Evolutionary conservation across 139 green algal species (phyloP).

Genomic region (Tetraselmis chui): DNA sequence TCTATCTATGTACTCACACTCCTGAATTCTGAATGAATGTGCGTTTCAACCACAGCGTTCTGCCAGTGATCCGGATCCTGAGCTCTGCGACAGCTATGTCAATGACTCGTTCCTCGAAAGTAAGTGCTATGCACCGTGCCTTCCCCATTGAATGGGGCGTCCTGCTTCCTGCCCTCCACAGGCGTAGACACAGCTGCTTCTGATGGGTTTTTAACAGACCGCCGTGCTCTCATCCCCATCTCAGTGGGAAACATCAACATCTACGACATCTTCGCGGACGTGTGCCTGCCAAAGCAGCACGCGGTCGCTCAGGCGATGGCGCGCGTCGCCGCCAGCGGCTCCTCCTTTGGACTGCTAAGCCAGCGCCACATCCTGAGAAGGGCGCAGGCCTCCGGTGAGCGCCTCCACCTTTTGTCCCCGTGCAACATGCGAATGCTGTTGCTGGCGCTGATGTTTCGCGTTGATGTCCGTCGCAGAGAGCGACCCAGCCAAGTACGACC

Average conservation of each 20-base stretch:
- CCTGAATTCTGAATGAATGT: no score
- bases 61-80: neutral
- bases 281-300: slow-evolving; percentile 33
- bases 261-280: slow-evolving; percentile 67
- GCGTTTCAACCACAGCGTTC: no score
- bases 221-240: neutral
- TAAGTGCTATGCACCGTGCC: no score
- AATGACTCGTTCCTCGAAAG: slow-evolving; percentile 1
- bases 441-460: no score
- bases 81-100: slow-evolving; percentile 5
- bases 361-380: neutral
- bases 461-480: no score
- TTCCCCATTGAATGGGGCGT: no score
- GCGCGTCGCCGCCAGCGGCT: neutral
- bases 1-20: no score
- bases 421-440: no score
- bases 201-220: neutral
- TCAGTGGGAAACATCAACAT: slow-evolving; percentile 39
- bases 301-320: neutral
- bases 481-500: slow-evolving; percentile 49
- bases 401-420: neutral
- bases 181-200: neutral
- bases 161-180: no score
- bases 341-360: neutral
- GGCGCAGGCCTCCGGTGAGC: neutral